These are phyloP conservation scores for Dothiorella sarmentorum DNA, from an alignment of 2,329 filamentous ascomycete species.

Conservation along the genomic window DNA sequence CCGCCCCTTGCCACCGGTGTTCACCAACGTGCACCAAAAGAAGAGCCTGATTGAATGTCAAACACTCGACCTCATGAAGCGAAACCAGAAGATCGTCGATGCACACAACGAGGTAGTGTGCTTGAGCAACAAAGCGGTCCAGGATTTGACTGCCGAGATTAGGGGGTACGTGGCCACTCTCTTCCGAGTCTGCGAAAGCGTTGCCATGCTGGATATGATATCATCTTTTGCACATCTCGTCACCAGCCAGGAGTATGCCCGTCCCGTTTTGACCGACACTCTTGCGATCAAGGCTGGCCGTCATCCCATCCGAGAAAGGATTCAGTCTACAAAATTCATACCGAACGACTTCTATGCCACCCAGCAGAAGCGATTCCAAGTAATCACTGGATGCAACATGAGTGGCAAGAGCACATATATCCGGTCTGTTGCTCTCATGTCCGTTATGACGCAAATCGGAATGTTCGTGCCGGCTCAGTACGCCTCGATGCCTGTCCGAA, in stretches of 20 bases:
- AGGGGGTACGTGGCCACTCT: conserved; percentile 67
- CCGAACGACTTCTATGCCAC: conserved; percentile 89
- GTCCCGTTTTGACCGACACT: conserved; percentile 65
- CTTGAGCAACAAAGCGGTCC: conserved; percentile 75
- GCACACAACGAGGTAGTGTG: conserved; percentile 80
- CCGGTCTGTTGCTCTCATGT: conserved; percentile 74
- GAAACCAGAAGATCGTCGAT: conserved; percentile 68
- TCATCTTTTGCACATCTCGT: conserved; percentile 56
- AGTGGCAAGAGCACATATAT: conserved; percentile 95
- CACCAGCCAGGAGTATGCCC: conserved; percentile 63
- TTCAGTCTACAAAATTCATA: conserved; percentile 66
- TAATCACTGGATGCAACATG: conserved; percentile 97
- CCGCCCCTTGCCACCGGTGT: conserved; percentile 58
- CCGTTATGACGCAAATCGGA: conserved; percentile 91
- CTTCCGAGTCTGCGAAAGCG: conserved; percentile 80
- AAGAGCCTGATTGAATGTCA: conserved; percentile 82
- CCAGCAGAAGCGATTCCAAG: conserved; percentile 77
- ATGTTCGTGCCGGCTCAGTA: conserved; percentile 85
- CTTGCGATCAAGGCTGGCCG: conserved; percentile 71
- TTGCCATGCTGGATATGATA: conserved; percentile 81
- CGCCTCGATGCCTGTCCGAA: conserved; percentile 74
- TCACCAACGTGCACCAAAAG: conserved; percentile 74
- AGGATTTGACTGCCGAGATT: conserved; percentile 69
- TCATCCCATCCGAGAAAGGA: conserved; percentile 76
- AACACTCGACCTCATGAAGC: conserved; percentile 77